Conservation (phyloP, 108 stramenopile genomes). For the Craspedostauros australis region DNA sequence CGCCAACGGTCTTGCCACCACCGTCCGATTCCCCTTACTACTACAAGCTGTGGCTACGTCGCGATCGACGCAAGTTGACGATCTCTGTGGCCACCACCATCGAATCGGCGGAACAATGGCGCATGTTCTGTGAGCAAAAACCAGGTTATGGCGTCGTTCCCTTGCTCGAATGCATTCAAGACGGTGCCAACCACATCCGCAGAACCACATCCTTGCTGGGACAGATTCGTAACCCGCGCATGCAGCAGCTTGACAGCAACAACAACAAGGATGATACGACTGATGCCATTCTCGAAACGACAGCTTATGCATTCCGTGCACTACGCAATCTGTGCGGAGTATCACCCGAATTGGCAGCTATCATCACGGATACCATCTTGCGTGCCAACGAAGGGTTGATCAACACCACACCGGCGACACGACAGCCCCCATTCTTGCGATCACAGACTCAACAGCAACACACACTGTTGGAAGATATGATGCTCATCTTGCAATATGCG, state of each 20-base stretch:
- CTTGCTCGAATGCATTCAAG: constrained; percentile 68
- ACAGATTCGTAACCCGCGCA: too few species aligned
- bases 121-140: constrained; percentile 52
- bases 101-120: constrained; percentile 58
- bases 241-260: constrained; percentile 2
- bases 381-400: constrained; percentile 46
- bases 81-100: constrained; percentile 53
- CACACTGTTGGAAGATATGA: constrained; percentile 42
- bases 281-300: too few species aligned
- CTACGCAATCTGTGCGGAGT: constrained; percentile 74
- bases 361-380: constrained; percentile 73
- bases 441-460: not conserved
- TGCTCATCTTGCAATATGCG: constrained; percentile 55
- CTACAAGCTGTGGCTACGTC: too few species aligned
- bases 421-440: not conserved
- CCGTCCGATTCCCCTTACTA: too few species aligned
- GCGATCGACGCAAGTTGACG: too few species aligned
- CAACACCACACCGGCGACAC: constrained; percentile 7
- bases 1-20: too few species aligned
- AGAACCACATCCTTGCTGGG: too few species aligned
- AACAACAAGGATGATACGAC: not conserved
- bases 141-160: constrained; percentile 58
- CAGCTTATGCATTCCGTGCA: constrained; percentile 57
- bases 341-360: constrained; percentile 55
- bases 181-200: constrained; percentile 40